Base-by-base conservation (phyloP, 148 eudicot genomes). In the Chenopodium quinoa region DNA sequence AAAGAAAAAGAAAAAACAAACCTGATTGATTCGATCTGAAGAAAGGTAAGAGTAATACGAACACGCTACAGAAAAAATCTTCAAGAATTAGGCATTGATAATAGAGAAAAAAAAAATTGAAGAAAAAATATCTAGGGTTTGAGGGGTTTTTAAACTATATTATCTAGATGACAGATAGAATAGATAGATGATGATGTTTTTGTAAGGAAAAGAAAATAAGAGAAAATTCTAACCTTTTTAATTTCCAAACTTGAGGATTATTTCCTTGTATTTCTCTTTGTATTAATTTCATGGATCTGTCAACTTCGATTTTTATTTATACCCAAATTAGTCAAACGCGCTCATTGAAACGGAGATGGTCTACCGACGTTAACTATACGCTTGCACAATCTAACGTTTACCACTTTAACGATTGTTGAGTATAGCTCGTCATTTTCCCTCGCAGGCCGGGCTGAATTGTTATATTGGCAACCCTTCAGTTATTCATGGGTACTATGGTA, bases 101-200 rank as follows among this genome's bases (percentile, higher is more conserved):
- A 32, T 70, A 34, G 16, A 16, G 76, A 73, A 23, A 54, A 46
- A 34, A 19, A 19, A 32, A 17, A 6, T 56, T 56, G 47, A 44
- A 40, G 4, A 22, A 34, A 17, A 70, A 70, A 75, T 52, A 29
- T 54, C 66, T 75, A 75, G 78, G 78, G 78, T 75, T 75, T 54
- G 77, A 12, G 14, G 60, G 31, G 25, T 48, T 13, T 52, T 22
- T 13, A 73, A 40, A 25, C 47, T 27, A 37, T 31, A 23, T 73
- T 25, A 22, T 47, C 22, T 8, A 31, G 22, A 5, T 16, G 60
- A 56, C 19, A 56, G 60, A 56, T 16, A 16, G 52, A 40, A 22
- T 34, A 37, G 12, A 34, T 27, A 9, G 48, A 22, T 40, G 46
- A 19, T 40, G 29, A 46, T 3, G 20, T 71, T 16, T 71, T 71